A percentile compares a stretch with the other conserved stretches of the same genome.
These are phyloP conservation scores for Hirschioporus abietinus DNA, from an alignment of 768 basidiomycete species.

Conservation along the genomic window DNA sequence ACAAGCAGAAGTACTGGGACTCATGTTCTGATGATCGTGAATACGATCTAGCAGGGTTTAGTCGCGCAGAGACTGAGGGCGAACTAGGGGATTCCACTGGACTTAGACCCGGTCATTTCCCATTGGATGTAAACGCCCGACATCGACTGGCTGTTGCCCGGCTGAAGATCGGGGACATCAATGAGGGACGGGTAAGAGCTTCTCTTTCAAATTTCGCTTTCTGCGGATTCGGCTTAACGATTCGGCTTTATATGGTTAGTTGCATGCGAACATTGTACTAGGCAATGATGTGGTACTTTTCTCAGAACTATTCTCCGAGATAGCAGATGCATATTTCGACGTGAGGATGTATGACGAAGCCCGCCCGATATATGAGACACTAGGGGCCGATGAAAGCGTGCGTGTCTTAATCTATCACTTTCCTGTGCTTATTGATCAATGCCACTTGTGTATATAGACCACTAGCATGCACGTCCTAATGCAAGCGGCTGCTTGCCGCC, in stretches of 20 bases:
- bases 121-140: constrained; percentile 70
- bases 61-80: constrained; percentile 1
- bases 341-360: constrained; percentile 74
- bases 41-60: constrained; percentile 51
- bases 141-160: constrained; percentile 81
- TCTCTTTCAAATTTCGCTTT: not conserved
- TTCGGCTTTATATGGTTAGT: constrained; percentile 33
- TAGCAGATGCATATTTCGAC: constrained; percentile 82
- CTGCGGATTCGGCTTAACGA: not conserved
- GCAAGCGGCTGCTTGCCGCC: constrained; percentile 78
- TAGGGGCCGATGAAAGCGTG: constrained; percentile 72
- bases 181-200: constrained; percentile 70
- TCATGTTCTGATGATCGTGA: constrained; percentile 83
- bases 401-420: constrained; percentile 18
- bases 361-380: constrained; percentile 68
- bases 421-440: constrained; percentile 1
- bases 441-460: constrained; percentile 41
- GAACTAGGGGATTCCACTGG: constrained; percentile 18
- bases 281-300: constrained; percentile 71
- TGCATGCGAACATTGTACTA: constrained; percentile 71
- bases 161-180: constrained; percentile 70
- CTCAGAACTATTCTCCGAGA: constrained; percentile 71
- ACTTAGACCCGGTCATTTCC: constrained; percentile 51
- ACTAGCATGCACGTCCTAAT: constrained; percentile 65
- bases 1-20: constrained; percentile 74